Evolutionary conservation across 345 rosid species (phyloP).

Genomic region (Viola odorata): DNA sequence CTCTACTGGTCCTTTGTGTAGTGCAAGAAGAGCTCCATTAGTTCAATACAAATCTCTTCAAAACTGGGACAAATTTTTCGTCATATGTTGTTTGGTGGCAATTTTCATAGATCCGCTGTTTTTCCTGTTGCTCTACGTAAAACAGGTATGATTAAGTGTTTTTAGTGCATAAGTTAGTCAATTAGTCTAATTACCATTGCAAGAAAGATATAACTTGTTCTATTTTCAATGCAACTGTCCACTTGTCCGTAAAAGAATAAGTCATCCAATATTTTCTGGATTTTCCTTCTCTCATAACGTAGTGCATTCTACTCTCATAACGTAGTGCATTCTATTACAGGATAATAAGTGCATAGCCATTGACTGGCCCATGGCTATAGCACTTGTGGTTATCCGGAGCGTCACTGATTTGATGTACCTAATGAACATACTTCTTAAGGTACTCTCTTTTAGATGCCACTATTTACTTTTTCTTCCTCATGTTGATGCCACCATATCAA

Average conservation of each 20-base stretch:
- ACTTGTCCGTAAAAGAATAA: background rate
- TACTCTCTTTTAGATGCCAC: slow-evolving; percentile 8
- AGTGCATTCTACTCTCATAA: too few relatives aligned
- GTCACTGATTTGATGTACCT: slow-evolving; percentile 60
- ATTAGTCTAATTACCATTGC: too few relatives aligned
- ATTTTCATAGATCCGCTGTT: slow-evolving; percentile 78
- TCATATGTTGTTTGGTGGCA: slow-evolving; percentile 64
- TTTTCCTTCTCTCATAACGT: too few relatives aligned
- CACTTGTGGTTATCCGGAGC: slow-evolving; percentile 48
- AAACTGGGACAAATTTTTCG: slow-evolving; percentile 63
- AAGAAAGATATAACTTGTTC: too few relatives aligned
- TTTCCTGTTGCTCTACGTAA: slow-evolving; percentile 56
- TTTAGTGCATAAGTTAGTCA: too few relatives aligned
- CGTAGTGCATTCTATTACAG: slow-evolving; percentile 31
- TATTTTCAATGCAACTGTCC: background rate
- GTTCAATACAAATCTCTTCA: slow-evolving; percentile 51
- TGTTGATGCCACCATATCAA: too few relatives aligned
- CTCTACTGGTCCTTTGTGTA: slow-evolving; percentile 77
- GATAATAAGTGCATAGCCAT: slow-evolving; percentile 45
- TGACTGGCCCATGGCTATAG: slow-evolving; percentile 37
- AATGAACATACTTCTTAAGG: slow-evolving; percentile 80
- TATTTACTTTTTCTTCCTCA: too few relatives aligned
- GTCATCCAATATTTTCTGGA: too few relatives aligned
- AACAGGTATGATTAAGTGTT: slow-evolving; percentile 32
- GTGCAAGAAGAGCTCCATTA: slow-evolving; percentile 45